Conservation (phyloP, 176 grass and related monocot genomes). For the Phragmites australis region DNA sequence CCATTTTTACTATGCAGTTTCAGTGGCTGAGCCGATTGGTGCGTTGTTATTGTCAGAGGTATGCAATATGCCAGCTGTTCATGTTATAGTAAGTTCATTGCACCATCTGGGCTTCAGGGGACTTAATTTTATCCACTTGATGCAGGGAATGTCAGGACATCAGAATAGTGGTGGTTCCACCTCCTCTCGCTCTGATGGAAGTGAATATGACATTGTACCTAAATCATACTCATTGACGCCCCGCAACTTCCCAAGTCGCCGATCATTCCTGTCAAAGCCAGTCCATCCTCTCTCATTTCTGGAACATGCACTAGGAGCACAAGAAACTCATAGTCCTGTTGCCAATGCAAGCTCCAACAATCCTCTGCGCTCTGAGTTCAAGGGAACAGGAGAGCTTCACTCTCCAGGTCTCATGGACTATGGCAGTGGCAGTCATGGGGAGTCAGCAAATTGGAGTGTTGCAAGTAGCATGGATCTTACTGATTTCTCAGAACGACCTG, state of each 20-base stretch:
- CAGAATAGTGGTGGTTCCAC: conserved; percentile 63
- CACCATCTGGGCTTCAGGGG: background rate
- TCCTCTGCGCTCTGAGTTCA: conserved; percentile 31
- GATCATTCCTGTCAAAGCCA: conserved; percentile 73
- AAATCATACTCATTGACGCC: conserved; percentile 52
- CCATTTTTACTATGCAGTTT: conserved; percentile 31
- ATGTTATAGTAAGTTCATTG: background rate
- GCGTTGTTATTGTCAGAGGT: conserved; percentile 62
- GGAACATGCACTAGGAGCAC: conserved; percentile 42
- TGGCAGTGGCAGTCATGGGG: conserved; percentile 29
- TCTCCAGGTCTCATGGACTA: conserved; percentile 38
- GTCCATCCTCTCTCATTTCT: conserved; percentile 66
- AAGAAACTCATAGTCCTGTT: conserved; percentile 33
- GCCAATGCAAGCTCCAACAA: conserved; percentile 32
- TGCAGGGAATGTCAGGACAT: conserved; percentile 55
- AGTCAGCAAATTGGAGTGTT: conserved; percentile 52
- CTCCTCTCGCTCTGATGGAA: conserved; percentile 66
- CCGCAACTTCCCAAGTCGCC: conserved; percentile 52
- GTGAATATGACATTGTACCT: conserved; percentile 66
- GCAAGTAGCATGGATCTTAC: conserved; percentile 58
- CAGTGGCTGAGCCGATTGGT: conserved; percentile 46
- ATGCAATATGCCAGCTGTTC: conserved; percentile 23
- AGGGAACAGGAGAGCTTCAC: conserved; percentile 35
- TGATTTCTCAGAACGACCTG: conserved; percentile 50
- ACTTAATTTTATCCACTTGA: conserved; percentile 31